Percentiles rank a stretch among this genome's conserved stretches.
These are phyloP conservation scores for Chalciporus pseudorubinellus DNA, from an alignment of 768 basidiomycete species.

Conservation along the genomic window DNA sequence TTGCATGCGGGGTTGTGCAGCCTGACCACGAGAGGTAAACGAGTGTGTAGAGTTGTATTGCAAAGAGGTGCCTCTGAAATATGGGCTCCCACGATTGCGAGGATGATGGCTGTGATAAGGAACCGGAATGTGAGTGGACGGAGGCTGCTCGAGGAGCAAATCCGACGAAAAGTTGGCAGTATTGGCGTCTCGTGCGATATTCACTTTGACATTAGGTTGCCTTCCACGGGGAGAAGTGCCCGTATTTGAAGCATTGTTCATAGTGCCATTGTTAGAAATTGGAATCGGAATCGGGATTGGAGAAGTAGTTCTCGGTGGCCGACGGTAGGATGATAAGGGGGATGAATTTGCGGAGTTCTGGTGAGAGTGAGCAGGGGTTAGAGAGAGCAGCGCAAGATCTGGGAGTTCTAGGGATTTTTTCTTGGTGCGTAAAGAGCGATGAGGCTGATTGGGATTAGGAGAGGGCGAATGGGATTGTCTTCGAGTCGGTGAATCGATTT, in stretches of 20 bases:
- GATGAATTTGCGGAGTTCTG: conserved; percentile 38
- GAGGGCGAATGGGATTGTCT: conserved; percentile 36
- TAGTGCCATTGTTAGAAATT: conserved; percentile 36
- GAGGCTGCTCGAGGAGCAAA: conserved; percentile 40
- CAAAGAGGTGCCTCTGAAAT: conserved; percentile 35
- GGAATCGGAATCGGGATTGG: conserved; percentile 50
- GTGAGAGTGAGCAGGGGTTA: conserved; percentile 41
- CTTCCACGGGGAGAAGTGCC: conserved; percentile 36
- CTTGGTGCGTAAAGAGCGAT: conserved; percentile 62
- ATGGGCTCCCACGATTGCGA: conserved; percentile 32
- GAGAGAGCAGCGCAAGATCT: conserved; percentile 57
- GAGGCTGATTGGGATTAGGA: conserved; percentile 44
- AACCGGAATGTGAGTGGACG: conserved; percentile 43
- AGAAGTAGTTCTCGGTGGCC: conserved; percentile 41
- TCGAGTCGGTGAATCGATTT: conserved; percentile 24
- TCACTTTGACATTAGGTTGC: conserved; percentile 30
- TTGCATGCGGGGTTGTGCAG: conserved; percentile 42
- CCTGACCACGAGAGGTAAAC: conserved; percentile 35
- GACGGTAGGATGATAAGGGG: conserved; percentile 41
- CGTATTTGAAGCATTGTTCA: conserved; percentile 35
- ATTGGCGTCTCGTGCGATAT: conserved; percentile 25
- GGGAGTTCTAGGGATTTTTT: conserved; percentile 76
- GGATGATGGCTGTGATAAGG: conserved; percentile 29
- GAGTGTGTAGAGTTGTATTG: conserved; percentile 46
- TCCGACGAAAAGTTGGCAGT: conserved; percentile 37